These are phyloP conservation scores for Noccaea caerulescens DNA, from an alignment of 345 rosid species.

Conservation along the genomic window DNA sequence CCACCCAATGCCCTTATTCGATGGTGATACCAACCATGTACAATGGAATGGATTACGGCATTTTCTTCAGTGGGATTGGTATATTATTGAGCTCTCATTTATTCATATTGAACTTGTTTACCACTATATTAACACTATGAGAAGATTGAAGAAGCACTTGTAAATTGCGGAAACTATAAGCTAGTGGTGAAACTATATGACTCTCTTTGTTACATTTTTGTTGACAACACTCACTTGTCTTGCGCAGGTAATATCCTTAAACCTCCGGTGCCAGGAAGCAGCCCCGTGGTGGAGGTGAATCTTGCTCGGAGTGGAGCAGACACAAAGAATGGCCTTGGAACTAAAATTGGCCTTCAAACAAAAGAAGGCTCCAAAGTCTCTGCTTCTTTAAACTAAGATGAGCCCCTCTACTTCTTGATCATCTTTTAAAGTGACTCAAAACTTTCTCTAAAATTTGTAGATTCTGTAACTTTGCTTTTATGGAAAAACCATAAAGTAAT, in stretches of 20 bases:
- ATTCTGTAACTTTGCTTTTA: neutral
- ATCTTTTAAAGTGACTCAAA: neutral
- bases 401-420: slow-evolving; percentile 10
- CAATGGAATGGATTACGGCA: slow-evolving; percentile 85
- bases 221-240: neutral
- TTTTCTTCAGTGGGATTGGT: slow-evolving; percentile 70
- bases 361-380: slow-evolving; percentile 30
- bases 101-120: neutral
- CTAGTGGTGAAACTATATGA: slow-evolving; percentile 5
- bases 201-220: slow-evolving; percentile 18
- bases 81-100: slow-evolving; percentile 46
- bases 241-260: slow-evolving; percentile 30
- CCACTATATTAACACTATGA: neutral
- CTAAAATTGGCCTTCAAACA: slow-evolving; percentile 9
- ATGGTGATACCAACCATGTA: slow-evolving; percentile 74
- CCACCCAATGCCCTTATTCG: slow-evolving; percentile 66
- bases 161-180: slow-evolving; percentile 3
- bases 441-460: neutral
- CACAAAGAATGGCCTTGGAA: slow-evolving; percentile 36
- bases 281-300: slow-evolving; percentile 20
- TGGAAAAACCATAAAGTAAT: too few species aligned
- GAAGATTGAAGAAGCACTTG: slow-evolving; percentile 2
- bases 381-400: slow-evolving; percentile 20
- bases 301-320: slow-evolving; percentile 9
- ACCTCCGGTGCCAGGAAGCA: neutral